Percentiles rank a stretch among this genome's conserved stretches.
Conservation (phyloP, 805 yeast species). For the Schwanniomyces pseudopolymorphus region DNA sequence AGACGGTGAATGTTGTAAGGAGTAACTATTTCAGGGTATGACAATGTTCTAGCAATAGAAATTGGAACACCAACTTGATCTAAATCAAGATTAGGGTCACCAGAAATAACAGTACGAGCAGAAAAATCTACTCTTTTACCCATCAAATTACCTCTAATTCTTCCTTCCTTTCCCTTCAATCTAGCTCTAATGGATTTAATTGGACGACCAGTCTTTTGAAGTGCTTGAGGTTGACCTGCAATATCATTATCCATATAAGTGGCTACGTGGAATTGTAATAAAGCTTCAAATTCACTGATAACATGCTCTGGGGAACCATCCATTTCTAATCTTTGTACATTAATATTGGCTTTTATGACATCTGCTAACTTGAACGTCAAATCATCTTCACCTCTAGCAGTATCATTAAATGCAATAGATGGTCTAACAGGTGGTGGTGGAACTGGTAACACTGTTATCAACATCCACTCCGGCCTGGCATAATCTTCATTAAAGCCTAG, state of each 20-base stretch:
- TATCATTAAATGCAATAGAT: constrained; percentile 94
- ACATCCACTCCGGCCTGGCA: constrained; percentile 98
- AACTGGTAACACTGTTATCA: constrained; percentile 95
- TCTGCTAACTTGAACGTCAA: constrained; percentile 96
- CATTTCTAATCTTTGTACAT: constrained; percentile 95
- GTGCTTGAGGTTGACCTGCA: constrained; percentile 99
- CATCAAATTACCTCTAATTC: constrained; percentile 97
- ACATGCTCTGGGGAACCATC: constrained; percentile 99
- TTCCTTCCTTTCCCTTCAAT: constrained; percentile 98
- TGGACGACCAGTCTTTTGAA: constrained; percentile 98
- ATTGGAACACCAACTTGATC: constrained; percentile 99
- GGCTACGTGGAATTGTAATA: constrained; percentile 96
- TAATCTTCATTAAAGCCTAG: constrained; percentile 93
- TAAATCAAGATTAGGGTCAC: constrained; percentile 96
- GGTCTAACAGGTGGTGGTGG: constrained; percentile 99
- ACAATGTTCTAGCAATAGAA: constrained; percentile 90
- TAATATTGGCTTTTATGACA: constrained; percentile 92
- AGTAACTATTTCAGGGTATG: constrained; percentile 97
- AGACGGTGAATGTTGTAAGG: constrained; percentile 94
- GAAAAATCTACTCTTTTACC: constrained; percentile 99
- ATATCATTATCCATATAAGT: constrained; percentile 99
- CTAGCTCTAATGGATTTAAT: constrained; percentile 99
- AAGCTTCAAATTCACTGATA: constrained; percentile 91
- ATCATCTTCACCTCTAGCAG: constrained; percentile 99
- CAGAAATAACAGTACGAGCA: constrained; percentile 98